A percentile compares a stretch with the other conserved stretches of the same genome.
phyloP scores from a whole-genome alignment of 805 yeast species.

The Pichia deserticola region DNA sequence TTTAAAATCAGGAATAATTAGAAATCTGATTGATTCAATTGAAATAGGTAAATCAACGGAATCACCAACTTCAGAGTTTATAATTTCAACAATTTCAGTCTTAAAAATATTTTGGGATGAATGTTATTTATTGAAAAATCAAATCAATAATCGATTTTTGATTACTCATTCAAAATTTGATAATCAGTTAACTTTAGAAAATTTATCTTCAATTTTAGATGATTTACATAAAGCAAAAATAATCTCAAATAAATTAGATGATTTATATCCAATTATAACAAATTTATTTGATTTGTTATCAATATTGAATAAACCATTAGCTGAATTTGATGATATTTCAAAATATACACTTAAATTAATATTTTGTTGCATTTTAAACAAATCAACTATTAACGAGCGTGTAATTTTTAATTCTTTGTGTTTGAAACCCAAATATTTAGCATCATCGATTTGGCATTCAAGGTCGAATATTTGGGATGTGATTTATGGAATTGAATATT shows the following conservation, averaged over 20 bases:
- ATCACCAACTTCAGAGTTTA: neutral
- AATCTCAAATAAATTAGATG: neutral
- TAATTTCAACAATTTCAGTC: neutral
- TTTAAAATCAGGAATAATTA: neutral
- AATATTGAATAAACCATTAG: neutral
- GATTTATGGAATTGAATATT: slow-evolving; percentile 9
- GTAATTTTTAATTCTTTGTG: slow-evolving; percentile 7
- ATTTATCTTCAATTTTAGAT: neutral
- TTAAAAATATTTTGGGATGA: slow-evolving; percentile 6
- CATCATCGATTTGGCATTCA: slow-evolving; percentile 7
- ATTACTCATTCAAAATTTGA: neutral
- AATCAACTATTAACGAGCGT: neutral
- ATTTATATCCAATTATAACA: neutral
- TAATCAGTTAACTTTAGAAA: slow-evolving; percentile 2
- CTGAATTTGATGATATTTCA: neutral
- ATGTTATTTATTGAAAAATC: neutral
- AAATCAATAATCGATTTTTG: neutral
- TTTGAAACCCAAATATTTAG: neutral
- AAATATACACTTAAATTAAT: neutral
- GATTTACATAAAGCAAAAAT: neutral
- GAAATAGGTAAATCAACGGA: slow-evolving; percentile 4
- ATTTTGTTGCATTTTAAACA: neutral
- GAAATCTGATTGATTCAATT: neutral
- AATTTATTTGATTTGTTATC: slow-evolving; percentile 1
- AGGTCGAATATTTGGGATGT: slow-evolving; percentile 11